Base-by-base conservation (phyloP, 2,329 filamentous ascomycete genomes). In the Catunica adiposa region DNA sequence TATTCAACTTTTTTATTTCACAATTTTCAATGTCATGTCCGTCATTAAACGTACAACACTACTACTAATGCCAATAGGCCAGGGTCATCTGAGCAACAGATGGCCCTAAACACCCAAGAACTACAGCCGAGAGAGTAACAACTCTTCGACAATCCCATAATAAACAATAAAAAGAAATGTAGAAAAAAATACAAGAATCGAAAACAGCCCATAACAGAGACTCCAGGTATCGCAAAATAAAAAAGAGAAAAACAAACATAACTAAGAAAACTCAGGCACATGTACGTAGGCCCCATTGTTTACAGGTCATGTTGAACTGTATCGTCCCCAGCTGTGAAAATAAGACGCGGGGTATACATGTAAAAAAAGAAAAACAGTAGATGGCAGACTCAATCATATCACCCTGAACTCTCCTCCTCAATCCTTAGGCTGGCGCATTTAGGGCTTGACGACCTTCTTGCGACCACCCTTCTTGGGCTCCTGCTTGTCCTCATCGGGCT, bases 381-480 rank as follows among this genome's bases (percentile, higher is more conserved):
- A 11, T 34, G 11, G 29, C 11, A 34, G 29, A 34, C 29, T 38
- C 37, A 8, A 44, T 44, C 4, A 44, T n/a, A 7, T 17, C 4
- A n/a, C 20, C 11, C 37, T 14, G 11, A 14, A 14, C 37, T 38
- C 37, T 38, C 37, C 37, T n/a, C 37, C 37, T 44, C 40, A 3
- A 44, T n/a, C 20, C 15, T 44, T 44, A 15, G 8, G 23, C 34
- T 15, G 14, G 46, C 37, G 23, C 38, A 17, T 25, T 54, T 53
- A 61, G 52, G 63, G 66, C 65, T 70, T 70, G 37, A 53, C 58
- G 70, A 69, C 71, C 75, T 79, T 79, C 73, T 79, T 79, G 64
- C 75, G 74, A 61, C 71, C 71, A 55, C 73, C 76, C 70, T 78
- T 79, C 73, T 78, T 78, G 60, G 75, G 73, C 65, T 81, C 77